Base-by-base conservation (phyloP, 495 filamentous ascomycete genomes). In the Umbilicaria muhlenbergii region DNA sequence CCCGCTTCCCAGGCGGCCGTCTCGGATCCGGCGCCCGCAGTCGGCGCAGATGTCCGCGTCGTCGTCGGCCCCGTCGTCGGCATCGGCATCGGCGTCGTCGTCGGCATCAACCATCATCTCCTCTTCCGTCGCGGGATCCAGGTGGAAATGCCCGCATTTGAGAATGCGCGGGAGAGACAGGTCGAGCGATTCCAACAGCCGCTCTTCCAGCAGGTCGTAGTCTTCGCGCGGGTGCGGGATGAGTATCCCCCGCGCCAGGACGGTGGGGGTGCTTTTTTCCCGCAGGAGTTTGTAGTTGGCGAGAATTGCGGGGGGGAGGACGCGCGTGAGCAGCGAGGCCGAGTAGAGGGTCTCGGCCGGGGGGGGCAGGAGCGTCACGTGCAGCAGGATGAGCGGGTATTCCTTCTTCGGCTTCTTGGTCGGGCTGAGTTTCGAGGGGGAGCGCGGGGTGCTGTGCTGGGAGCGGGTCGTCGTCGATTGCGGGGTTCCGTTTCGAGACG, bases 191-290 rank as follows among this genome's bases (percentile, higher is more conserved):
- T 94, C 89, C 3, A 95, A 62, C n/a, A 98, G 64, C 13, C 87
- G 70, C 58, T 95, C 91, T 59, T 98, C 91, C 0, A 98, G 73
- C 18, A 94, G 60, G 53, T 93, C 89, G 54, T 88, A 95, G 49
- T 92, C 80, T 45, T 87, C 85, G 51, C 81, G 75, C 11, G 91
- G 91, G 54, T 98, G 91, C 1, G 85, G 78, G 7, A 98, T 71
- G 35, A 98, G 65, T 13, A 98, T 69, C 1, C 91, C 91, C 1
- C 91, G 74, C 50, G 87, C 81, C 11, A 91, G 63, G 2, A 94
- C 76, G 0, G 82, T 89, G 14, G 85, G 80, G 15, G 77, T 75
- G 15, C 81, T 58, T 44, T 83, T 82, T 34, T 88, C 83, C 51
- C 79, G 74, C 3, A 94, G 61, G 11, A 86, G 60, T 14, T 79